phyloP scores from a whole-genome alignment of 2,329 filamentous ascomycete species.

The Cyanodermella asteris region DNA sequence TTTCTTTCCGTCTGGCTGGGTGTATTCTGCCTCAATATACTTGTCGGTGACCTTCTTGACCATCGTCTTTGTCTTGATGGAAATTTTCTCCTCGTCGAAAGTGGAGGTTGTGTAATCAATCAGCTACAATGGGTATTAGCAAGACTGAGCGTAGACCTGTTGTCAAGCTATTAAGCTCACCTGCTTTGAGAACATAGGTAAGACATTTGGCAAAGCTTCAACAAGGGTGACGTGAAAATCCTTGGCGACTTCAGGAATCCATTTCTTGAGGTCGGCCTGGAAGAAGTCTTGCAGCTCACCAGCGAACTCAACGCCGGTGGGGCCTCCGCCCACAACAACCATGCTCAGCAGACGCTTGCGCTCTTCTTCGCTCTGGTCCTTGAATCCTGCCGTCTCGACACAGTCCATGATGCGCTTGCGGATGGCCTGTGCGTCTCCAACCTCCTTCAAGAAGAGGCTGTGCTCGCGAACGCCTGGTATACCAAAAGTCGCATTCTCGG shows the following conservation, averaged over 20 bases:
- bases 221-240: slow-evolving; percentile 96
- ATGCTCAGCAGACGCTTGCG: slow-evolving; percentile 90
- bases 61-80: slow-evolving; percentile 96
- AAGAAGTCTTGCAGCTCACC: slow-evolving; percentile 98
- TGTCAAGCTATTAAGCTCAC: too few species aligned
- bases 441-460: slow-evolving; percentile 97
- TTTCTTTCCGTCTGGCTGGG: slow-evolving; percentile 66
- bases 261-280: slow-evolving; percentile 92
- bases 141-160: too few species aligned
- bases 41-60: slow-evolving; percentile 93
- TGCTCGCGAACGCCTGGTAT: slow-evolving; percentile 89
- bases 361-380: slow-evolving; percentile 76
- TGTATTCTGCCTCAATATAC: slow-evolving; percentile 74
- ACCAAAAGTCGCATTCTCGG: slow-evolving; percentile 95
- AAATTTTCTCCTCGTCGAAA: slow-evolving; percentile 95
- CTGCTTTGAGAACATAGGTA: slow-evolving; percentile 98
- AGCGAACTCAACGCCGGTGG: slow-evolving; percentile 94
- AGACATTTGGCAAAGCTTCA: slow-evolving; percentile 85
- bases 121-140: too few species aligned
- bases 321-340: slow-evolving; percentile 85
- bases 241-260: slow-evolving; percentile 83
- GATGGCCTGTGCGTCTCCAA: slow-evolving; percentile 84
- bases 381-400: slow-evolving; percentile 95
- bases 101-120: slow-evolving; percentile 99
- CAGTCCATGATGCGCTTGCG: slow-evolving; percentile 99